Base-by-base conservation (phyloP, 257 asterid genomes). In the Striga asiatica region DNA sequence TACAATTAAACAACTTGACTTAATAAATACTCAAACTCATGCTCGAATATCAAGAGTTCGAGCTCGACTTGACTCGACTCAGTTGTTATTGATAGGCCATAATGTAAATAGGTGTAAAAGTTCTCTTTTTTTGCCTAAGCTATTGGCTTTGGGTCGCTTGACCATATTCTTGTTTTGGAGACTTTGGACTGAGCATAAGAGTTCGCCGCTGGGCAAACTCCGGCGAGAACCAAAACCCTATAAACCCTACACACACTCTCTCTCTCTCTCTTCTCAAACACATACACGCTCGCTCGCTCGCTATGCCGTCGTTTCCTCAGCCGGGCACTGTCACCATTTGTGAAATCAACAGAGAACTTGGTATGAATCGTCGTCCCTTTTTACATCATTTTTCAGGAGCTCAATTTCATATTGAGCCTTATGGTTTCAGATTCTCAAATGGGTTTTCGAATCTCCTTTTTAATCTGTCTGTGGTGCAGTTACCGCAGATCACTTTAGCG, bases 261-360 rank as follows among this genome's bases (percentile, higher is more conserved):
- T 28, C 18, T 17, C 37, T 2, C 69, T 11, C 45, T 19, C 54
- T n/a, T n/a, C n/a, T n/a, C n/a, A n/a, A n/a, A n/a, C n/a, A n/a
- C n/a, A n/a, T n/a, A 12, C 32, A 9, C 42, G 1, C 50, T 1
- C 50, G 2, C 10, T 21, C 35, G 9, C 16, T 3, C 24, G 57
- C 63, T 2, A 91, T 91, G 98, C 80, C 83, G 66, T 84, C 95
- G 58, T 77, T 84, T 50, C 98, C 98, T 60, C 85, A 42, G 72
- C 88, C 84, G 34, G 98, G 95, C 72, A 69, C 81, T 0, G 84
- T 87, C 70, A 91, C 96, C 48, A 57, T 91, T 23, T 87, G 96
- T 74, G 96, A 87, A 59, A 84, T 91, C 89, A 85, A 87, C 69
- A 74, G 96, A 73, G 85, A 80, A 60, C 76, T 91, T 23, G 74